Conservation (phyloP, 352 stramenopile species). For the Phytophthora citricola region DNA sequence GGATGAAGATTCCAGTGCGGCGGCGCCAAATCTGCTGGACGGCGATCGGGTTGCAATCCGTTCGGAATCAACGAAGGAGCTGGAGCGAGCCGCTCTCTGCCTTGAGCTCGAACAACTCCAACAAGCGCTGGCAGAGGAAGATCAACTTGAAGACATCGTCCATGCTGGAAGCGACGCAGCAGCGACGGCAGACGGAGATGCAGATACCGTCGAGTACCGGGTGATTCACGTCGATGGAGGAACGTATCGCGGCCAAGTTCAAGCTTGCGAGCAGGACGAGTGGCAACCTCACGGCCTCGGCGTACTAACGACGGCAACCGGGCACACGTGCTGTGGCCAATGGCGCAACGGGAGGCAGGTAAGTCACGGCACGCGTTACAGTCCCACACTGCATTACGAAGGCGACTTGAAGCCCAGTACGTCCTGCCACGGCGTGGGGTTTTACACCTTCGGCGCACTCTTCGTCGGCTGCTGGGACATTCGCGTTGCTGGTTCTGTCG, state of each 20-base stretch:
- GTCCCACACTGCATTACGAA: slow-evolving; percentile 50
- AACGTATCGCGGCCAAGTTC: slow-evolving; percentile 33
- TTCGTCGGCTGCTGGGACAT: slow-evolving; percentile 51
- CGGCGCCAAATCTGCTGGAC: not conserved
- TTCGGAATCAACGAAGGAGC: not conserved
- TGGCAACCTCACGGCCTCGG: slow-evolving; percentile 51
- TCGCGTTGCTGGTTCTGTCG: not conserved
- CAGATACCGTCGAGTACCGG: slow-evolving; percentile 17
- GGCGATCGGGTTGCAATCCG: slow-evolving; percentile 2
- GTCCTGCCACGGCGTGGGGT: slow-evolving; percentile 42
- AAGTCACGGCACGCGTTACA: slow-evolving; percentile 45
- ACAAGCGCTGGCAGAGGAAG: slow-evolving; percentile 11
- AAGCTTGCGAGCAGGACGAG: not conserved
- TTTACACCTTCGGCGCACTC: slow-evolving; percentile 47
- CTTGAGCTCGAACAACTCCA: slow-evolving; percentile 22
- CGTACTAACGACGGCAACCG: slow-evolving; percentile 40
- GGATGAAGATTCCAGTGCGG: slow-evolving; percentile 17
- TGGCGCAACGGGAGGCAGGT: slow-evolving; percentile 50
- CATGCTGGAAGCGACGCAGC: not conserved
- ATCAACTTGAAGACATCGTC: not conserved
- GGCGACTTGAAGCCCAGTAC: slow-evolving; percentile 26
- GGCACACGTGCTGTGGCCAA: slow-evolving; percentile 41
- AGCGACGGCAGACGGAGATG: not conserved
- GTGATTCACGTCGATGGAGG: slow-evolving; percentile 17
- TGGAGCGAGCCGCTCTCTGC: slow-evolving; percentile 13